Percentiles rank a stretch among this genome's conserved stretches.
Conservation (phyloP, 2,329 filamentous ascomycete species). For the Tothia fuscella region DNA sequence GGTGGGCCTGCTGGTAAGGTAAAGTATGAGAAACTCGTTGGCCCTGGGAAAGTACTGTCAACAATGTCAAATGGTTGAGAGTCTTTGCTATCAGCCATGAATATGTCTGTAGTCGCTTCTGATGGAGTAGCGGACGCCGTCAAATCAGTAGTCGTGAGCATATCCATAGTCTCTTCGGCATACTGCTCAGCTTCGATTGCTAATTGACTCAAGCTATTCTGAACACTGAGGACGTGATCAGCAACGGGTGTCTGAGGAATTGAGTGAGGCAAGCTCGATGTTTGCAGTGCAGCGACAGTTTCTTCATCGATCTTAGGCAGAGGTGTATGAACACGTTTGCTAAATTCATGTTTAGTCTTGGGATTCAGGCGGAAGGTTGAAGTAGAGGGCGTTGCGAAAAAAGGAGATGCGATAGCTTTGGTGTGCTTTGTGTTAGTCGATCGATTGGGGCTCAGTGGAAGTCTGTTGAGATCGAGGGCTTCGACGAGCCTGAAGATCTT, state of each 20-base stretch:
- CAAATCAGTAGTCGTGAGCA: no score
- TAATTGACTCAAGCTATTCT: slow-evolving; percentile 3
- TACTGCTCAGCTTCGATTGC: not conserved
- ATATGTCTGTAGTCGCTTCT: not conserved
- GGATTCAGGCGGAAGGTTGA: not conserved
- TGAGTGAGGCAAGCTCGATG: not conserved
- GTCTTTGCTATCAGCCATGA: not conserved
- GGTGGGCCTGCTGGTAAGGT: no score
- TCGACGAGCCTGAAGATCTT: slow-evolving; percentile 7
- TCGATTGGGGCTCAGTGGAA: not conserved
- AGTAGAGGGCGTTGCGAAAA: not conserved
- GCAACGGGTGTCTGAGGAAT: not conserved
- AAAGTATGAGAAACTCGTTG: no score
- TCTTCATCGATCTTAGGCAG: slow-evolving; percentile 3
- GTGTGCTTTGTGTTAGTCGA: not conserved
- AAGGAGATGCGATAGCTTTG: not conserved
- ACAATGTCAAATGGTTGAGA: no score
- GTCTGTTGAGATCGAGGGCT: slow-evolving; percentile 7
- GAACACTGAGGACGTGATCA: not conserved
- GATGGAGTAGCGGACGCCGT: no score
- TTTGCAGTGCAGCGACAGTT: not conserved
- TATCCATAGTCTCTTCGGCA: no score
- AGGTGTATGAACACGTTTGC: not conserved
- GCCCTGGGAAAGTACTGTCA: no score
- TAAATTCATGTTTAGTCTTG: not conserved